Conservation (phyloP, 2,329 filamentous ascomycete genomes). For the Colletotrichum sp. region DNA sequence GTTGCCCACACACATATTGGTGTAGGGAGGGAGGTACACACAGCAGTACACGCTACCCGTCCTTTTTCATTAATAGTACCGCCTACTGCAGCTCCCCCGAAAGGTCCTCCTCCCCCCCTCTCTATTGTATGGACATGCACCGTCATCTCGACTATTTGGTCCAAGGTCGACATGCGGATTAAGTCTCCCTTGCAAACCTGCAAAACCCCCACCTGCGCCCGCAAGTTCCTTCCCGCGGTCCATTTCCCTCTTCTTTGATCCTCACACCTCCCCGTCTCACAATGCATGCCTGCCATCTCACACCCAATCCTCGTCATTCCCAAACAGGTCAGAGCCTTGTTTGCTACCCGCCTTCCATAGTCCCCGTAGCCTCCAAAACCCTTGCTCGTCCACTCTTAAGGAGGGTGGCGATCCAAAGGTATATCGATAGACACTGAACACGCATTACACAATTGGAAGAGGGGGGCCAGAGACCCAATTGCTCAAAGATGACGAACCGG, state of each 20-base stretch:
- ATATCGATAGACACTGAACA: neutral
- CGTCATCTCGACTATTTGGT: constrained; percentile 6
- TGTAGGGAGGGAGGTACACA: neutral
- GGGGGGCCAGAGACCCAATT: neutral
- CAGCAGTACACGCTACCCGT: neutral
- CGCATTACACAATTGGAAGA: neutral
- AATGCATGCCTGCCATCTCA: neutral
- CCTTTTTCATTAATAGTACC: neutral
- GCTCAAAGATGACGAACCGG: constrained; percentile 10
- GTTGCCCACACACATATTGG: neutral
- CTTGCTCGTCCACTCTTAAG: neutral
- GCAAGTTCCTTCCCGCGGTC: neutral
- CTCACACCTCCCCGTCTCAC: constrained; percentile 9
- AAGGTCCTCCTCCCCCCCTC: neutral
- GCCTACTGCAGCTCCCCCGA: neutral
- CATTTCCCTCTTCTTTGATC: neutral
- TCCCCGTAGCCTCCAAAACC: neutral
- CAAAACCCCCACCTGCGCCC: neutral
- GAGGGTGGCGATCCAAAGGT: neutral
- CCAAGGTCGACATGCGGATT: neutral
- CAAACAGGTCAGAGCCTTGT: constrained; percentile 19
- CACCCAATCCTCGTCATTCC: constrained; percentile 11
- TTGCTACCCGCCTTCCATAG: constrained; percentile 2
- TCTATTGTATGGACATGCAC: neutral
- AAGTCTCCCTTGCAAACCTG: constrained; percentile 8